Conservation (phyloP, 768 basidiomycete species). For the Mycena rebaudengoi region DNA sequence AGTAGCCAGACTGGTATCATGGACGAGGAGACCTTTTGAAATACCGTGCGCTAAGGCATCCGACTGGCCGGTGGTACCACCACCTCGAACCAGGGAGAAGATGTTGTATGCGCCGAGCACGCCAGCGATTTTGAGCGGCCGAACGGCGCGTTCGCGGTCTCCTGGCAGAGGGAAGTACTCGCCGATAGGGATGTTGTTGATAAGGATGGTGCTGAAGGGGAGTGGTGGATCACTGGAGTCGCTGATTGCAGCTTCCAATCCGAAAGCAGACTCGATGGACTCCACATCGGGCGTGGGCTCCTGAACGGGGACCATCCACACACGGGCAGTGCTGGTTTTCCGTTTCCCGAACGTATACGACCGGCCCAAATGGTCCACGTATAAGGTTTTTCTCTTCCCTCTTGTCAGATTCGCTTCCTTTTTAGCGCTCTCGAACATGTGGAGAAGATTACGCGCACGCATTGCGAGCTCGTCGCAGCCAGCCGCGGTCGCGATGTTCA, state of each 20-base stretch:
- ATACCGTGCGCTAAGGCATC: slow-evolving; percentile 85
- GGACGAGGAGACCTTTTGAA: slow-evolving; percentile 76
- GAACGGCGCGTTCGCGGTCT: slow-evolving; percentile 83
- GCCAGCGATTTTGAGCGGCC: slow-evolving; percentile 86
- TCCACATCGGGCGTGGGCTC: slow-evolving; percentile 33
- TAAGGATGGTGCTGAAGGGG: slow-evolving; percentile 71
- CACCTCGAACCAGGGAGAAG: slow-evolving; percentile 80
- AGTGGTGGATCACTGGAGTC: slow-evolving; percentile 37
- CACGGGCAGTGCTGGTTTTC: slow-evolving; percentile 90
- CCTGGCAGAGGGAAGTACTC: slow-evolving; percentile 78
- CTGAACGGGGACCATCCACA: slow-evolving; percentile 91
- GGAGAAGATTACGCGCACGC: slow-evolving; percentile 59
- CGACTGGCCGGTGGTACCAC: slow-evolving; percentile 93
- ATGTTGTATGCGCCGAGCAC: slow-evolving; percentile 86
- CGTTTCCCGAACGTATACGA: slow-evolving; percentile 87
- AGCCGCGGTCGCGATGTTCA: slow-evolving; percentile 66
- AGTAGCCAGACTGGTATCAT: slow-evolving; percentile 69
- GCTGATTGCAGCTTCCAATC: too few relatives aligned
- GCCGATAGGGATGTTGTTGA: slow-evolving; percentile 86
- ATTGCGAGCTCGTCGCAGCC: slow-evolving; percentile 64
- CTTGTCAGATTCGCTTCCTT: slow-evolving; percentile 56
- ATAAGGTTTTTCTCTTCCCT: slow-evolving; percentile 63
- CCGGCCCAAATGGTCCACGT: slow-evolving; percentile 80
- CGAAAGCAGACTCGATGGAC: too few relatives aligned
- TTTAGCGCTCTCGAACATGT: slow-evolving; percentile 72